Evolutionary conservation across 257 asterid genomes (phyloP).

Genomic region (Fraxinus anomala): DNA sequence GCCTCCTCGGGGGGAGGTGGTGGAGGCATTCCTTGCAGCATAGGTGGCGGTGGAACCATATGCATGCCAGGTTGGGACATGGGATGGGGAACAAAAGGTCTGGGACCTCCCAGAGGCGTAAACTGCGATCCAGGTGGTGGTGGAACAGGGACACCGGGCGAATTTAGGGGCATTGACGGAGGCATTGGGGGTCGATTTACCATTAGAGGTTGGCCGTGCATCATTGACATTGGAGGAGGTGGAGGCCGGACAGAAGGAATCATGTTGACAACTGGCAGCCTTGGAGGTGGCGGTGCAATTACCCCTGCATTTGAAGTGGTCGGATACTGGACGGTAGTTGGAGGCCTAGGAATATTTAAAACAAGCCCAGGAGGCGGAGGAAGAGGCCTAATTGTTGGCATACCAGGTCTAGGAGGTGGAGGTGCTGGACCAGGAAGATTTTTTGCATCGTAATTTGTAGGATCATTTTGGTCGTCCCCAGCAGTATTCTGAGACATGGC

Average conservation of each 20-base stretch:
- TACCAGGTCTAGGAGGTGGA: conserved; percentile 73
- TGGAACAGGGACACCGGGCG: conserved; percentile 54
- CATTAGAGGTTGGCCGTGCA: conserved; percentile 70
- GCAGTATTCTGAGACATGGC: conserved; percentile 77
- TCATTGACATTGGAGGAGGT: conserved; percentile 66
- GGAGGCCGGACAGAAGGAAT: conserved; percentile 68
- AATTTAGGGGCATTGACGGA: conserved; percentile 45
- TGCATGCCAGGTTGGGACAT: conserved; percentile 77
- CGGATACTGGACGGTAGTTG: conserved; percentile 55
- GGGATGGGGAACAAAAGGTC: conserved; percentile 50
- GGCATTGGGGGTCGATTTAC: conserved; percentile 71
- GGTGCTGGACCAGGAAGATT: conserved; percentile 87
- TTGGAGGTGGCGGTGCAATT: conserved; percentile 67
- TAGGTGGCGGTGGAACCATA: conserved; percentile 76
- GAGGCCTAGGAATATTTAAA: conserved; percentile 79
- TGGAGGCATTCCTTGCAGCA: conserved; percentile 79
- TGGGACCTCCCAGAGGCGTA: conserved; percentile 62
- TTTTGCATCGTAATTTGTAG: conserved; percentile 48
- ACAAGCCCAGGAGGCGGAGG: conserved; percentile 89
- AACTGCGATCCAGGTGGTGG: conserved; percentile 88
- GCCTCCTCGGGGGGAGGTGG: conserved; percentile 93
- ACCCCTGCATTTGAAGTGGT: conserved; percentile 44
- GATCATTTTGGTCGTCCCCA: conserved; percentile 61
- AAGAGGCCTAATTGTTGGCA: conserved; percentile 73
- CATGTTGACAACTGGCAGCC: conserved; percentile 62